Percentiles rank a stretch among this genome's conserved stretches.
Evolutionary conservation across 2,329 filamentous ascomycete genomes (phyloP).

Genomic region (Corniculantispora saksenae): DNA sequence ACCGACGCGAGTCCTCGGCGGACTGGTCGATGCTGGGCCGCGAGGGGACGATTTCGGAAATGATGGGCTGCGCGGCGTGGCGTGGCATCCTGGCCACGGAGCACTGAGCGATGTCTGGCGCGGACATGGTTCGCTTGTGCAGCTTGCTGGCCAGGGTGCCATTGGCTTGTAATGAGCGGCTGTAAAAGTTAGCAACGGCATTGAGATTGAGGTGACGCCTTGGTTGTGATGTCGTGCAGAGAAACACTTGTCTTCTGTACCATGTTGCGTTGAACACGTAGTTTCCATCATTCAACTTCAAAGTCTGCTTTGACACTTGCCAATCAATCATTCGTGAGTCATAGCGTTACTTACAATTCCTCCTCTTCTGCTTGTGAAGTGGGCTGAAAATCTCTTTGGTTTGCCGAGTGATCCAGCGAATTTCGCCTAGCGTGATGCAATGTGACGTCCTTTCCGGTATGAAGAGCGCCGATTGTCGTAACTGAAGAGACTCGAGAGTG

Average conservation of each 20-base stretch:
- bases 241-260: background rate
- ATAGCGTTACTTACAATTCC: background rate
- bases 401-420: conserved; percentile 4
- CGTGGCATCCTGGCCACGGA: conserved; percentile 23
- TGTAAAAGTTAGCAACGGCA: background rate
- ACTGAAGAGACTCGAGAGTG: conserved; percentile 57
- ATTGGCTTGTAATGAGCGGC: conserved; percentile 27
- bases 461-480: conserved; percentile 49
- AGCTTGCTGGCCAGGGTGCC: background rate
- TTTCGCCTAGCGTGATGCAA: conserved; percentile 13
- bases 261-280: too few relatives aligned
- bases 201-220: background rate
- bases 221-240: background rate
- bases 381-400: background rate
- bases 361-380: background rate
- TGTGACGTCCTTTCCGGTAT: conserved; percentile 26
- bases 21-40: background rate
- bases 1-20: background rate
- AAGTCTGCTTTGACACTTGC: background rate
- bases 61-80: conserved; percentile 11
- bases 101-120: conserved; percentile 43
- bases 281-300: background rate
- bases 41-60: background rate
- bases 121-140: conserved; percentile 52
- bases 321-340: background rate